phyloP scores from a whole-genome alignment of 1,284 basidiomycete species.

The Abortiporus biennis region DNA sequence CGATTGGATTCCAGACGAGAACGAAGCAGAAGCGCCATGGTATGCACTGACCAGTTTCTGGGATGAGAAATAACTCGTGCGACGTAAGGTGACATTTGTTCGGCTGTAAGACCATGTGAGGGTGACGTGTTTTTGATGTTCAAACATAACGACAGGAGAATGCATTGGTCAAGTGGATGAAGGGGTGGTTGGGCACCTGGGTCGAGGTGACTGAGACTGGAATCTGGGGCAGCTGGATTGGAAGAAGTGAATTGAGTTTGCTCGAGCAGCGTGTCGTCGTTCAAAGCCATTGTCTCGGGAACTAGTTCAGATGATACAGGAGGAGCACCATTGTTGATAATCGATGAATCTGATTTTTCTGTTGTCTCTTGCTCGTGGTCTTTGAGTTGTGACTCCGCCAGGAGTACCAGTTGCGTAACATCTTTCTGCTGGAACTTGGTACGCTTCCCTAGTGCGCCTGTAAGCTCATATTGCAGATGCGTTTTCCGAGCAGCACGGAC shows the following conservation, averaged over 20 bases:
- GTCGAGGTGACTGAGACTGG: conserved; percentile 61
- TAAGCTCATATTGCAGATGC: conserved; percentile 85
- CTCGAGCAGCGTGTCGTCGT: conserved; percentile 96
- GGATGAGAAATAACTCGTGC: conserved; percentile 82
- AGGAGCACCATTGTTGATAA: conserved; percentile 11
- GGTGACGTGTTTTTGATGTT: conserved; percentile 88
- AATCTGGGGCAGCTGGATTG: conserved; percentile 26
- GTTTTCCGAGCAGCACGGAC: conserved; percentile 74
- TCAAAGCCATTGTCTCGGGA: conserved; percentile 80
- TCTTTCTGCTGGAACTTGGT: conserved; percentile 92
- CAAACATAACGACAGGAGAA: conserved; percentile 84
- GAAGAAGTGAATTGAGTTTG: conserved; percentile 86
- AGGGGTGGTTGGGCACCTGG: conserved; percentile 82
- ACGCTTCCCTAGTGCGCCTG: conserved; percentile 88
- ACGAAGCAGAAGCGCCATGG: conserved; percentile 88
- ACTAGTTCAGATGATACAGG: conserved; percentile 22
- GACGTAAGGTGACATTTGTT: conserved; percentile 90
- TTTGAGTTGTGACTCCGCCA: conserved; percentile 75
- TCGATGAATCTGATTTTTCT: conserved; percentile 9
- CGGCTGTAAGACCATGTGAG: conserved; percentile 77
- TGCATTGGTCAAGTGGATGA: conserved; percentile 87
- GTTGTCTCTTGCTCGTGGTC: conserved; percentile 15
- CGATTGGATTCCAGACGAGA: conserved; percentile 83
- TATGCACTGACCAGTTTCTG: conserved; percentile 90
- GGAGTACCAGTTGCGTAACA: conserved; percentile 87